Evolutionary conservation across 805 yeast species (phyloP), one percentile per base, ranked within the genome.

Genomic region (Candida odintsovae): DNA sequence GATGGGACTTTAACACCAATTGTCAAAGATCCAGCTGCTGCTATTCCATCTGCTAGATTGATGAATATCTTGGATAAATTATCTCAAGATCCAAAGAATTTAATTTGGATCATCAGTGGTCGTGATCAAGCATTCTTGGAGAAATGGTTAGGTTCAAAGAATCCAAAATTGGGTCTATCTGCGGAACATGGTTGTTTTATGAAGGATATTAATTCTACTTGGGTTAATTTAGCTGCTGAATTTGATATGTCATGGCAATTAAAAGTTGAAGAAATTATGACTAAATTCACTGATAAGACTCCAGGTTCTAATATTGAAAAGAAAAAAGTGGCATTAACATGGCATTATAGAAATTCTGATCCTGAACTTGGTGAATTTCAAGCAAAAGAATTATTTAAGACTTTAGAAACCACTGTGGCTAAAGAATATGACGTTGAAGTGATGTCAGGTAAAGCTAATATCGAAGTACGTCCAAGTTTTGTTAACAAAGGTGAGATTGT

Each of bases 131-230:
- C 73, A 43, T 94, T 94, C 60, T 73, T 94, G 57, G 95, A 86
- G 51, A 80, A 82, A 66, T 90, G 97, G 94, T 70, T 90, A 51
- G 97, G 97, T 8, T 58, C 75, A 3, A 46, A 42, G 35, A 75
- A 75, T 51, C 72, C 75, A 18, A 66, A 73, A 38, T 69, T 94
- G 29, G 97, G 97, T 1, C 72, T 94, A 45, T 83, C 95, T 48
- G 98, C 99, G 0, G 99, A 94, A 62, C 99, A 94, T 64, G 99
- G 99, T 8, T 92, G 97, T 60, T 94, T 94, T 59, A 77, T 92
- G 76, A 86, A 85, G 61, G 83, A 78, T 53, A 76, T 83, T n/a
- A 80, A 81, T 10, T 60, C 72, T 2, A 66, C 73, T 13, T 94
- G 99, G 99, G 77, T 80, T 29, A 94, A 94, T 59, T 73, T 94